phyloP scores from a whole-genome alignment of 2,329 filamentous ascomycete genomes.

The Chaetomium sp. region DNA sequence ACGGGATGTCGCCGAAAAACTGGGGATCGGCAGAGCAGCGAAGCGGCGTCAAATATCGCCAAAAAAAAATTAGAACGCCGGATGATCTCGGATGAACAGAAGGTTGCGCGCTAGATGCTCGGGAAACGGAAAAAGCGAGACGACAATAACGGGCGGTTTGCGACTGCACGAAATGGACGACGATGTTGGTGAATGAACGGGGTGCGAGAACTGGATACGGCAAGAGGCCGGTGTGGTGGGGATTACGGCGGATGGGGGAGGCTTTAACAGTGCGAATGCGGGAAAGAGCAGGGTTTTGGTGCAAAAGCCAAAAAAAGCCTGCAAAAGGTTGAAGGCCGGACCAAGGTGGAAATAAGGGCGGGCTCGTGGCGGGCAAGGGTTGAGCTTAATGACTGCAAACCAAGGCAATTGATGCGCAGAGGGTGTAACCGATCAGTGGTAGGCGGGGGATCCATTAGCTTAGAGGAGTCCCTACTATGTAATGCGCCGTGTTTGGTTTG shows the following conservation, averaged over 20 bases:
- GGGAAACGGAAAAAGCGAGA: background rate
- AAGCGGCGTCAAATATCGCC: conserved; percentile 5
- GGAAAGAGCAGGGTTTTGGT: conserved; percentile 18
- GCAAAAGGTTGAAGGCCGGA: background rate
- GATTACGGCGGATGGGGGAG: background rate
- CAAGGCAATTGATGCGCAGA: conserved; percentile 32
- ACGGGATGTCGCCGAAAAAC: conserved; percentile 2
- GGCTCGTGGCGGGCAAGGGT: conserved; percentile 15
- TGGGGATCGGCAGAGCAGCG: conserved; percentile 9
- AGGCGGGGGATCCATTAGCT: conserved; percentile 4
- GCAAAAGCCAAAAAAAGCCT: conserved; percentile 12
- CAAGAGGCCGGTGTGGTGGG: background rate
- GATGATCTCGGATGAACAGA: background rate
- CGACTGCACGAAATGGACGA: background rate
- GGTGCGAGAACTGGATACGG: background rate
- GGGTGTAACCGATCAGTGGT: conserved; percentile 21
- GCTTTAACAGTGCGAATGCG: background rate
- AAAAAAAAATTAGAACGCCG: conserved; percentile 1
- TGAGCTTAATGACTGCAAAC: conserved; percentile 33
- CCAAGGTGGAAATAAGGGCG: background rate
- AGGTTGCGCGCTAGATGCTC: background rate
- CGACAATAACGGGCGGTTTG: background rate
- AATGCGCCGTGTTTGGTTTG: conserved; percentile 9
- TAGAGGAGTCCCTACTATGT: background rate
- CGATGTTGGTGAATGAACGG: background rate